Evolutionary conservation across 2,329 filamentous ascomycete species (phyloP).

Genomic region (Zymoseptoria brevis): DNA sequence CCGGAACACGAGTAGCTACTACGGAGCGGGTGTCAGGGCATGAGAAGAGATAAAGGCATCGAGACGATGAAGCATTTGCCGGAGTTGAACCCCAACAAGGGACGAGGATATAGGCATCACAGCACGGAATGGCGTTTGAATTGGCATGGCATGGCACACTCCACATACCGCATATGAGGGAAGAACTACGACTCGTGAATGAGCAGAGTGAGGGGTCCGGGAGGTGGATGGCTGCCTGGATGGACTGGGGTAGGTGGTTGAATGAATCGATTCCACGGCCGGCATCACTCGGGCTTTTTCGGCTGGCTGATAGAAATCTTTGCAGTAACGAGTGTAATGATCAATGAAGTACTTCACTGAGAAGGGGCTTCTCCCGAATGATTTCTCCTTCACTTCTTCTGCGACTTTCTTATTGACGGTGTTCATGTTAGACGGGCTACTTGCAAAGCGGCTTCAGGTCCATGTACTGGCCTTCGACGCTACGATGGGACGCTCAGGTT

Average conservation of each 20-base stretch:
- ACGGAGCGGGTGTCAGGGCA: background rate
- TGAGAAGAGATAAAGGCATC: background rate
- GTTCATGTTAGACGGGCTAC: no score
- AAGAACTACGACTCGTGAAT: background rate
- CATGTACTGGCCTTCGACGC: no score
- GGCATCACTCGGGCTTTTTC: background rate
- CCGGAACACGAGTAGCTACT: background rate
- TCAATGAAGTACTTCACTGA: background rate
- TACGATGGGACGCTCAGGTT: no score
- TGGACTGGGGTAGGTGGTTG: background rate
- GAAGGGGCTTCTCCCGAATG: background rate
- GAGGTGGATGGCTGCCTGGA: background rate
- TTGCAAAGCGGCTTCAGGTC: no score
- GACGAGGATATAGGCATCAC: background rate
- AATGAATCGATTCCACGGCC: background rate
- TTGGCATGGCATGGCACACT: conserved; percentile 5
- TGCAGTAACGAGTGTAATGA: conserved; percentile 14
- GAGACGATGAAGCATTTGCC: background rate
- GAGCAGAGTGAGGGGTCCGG: background rate
- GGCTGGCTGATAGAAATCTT: background rate
- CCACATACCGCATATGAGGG: background rate
- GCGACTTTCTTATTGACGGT: no score
- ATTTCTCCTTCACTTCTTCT: background rate
- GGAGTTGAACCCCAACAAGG: background rate
- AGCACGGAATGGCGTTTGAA: background rate